Conservation (phyloP, 345 rosid genomes). For the Cardamine resedifolia region DNA sequence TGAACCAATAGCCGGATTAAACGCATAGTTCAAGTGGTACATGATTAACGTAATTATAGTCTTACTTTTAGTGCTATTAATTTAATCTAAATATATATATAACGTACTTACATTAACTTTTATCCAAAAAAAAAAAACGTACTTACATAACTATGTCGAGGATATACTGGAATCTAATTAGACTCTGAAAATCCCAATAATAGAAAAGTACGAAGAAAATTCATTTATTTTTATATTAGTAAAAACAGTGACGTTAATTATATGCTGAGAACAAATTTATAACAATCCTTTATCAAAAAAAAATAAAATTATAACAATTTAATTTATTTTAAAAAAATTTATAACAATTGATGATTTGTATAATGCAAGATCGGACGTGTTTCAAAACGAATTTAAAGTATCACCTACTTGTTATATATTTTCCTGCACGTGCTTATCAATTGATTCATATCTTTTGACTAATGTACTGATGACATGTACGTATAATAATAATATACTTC, state of each 20-base stretch:
- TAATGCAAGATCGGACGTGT: neutral
- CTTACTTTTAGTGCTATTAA: neutral
- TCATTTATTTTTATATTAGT: neutral
- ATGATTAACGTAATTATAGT: neutral
- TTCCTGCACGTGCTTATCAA: constrained; percentile 29
- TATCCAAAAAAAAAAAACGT: too few species aligned
- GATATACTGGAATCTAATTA: neutral
- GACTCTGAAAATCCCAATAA: neutral
- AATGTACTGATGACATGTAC: constrained; percentile 18
- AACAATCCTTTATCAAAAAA: too few species aligned
- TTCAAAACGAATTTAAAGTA: constrained; percentile 22
- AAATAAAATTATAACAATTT: too few species aligned
- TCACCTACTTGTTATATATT: constrained; percentile 9
- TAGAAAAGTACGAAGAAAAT: neutral
- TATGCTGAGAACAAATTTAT: neutral
- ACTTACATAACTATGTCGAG: neutral
- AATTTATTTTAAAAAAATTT: too few species aligned
- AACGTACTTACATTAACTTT: too few species aligned
- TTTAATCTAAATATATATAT: neutral
- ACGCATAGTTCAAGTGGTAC: neutral
- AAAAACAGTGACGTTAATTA: neutral
- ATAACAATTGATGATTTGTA: neutral
- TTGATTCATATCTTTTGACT: constrained; percentile 23
- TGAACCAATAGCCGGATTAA: neutral
- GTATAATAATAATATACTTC: neutral